Base-by-base conservation (phyloP, 2,329 filamentous ascomycete species). In the Thielaviopsis musarum region DNA sequence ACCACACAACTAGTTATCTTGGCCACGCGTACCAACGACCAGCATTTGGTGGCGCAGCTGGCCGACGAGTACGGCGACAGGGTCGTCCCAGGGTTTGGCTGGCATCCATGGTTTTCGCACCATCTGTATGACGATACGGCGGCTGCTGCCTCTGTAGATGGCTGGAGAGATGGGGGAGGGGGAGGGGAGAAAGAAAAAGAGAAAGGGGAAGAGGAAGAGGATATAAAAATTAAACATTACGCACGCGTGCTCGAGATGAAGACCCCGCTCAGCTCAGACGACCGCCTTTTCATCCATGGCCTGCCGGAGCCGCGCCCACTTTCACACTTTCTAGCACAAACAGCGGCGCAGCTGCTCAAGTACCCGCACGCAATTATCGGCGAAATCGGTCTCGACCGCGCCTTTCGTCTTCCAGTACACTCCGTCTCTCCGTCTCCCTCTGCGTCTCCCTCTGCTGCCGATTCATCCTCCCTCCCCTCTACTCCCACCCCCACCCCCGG, bases 71-170 rank as follows among this genome's bases (percentile, higher is more conserved):
- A 52, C 5, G 38, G 52, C 48, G n/a, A 26, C 9, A 62, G 59
- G 22, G 65, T 76, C 57, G 66, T 91, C 3, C 85, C 88, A 0
- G 82, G 83, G n/a, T 91, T 91, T 70, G 88, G 88, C 21, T 91
- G 87, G 86, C 88, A 93, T 68, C 88, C 88, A 0, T 93, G 88
- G 88, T 91, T 91, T 69, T 85, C 87, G 1, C 76, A 91, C 68
- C 83, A 88, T 64, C 77, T 93, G 65, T 88, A 83, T 66, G 78
- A 84, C 66, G 82, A 88, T 68, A 69, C 67, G 6, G 2, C 48
- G 56, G 9, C 57, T 58, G 26, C 24, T 12, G 38, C 5, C 13
- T 5, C 41, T 26, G 48, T 9, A 49, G 28, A 77, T n/a, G n/a
- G n/a, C n/a, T n/a, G n/a, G 24, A 26, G 24, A 26, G 24, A 3